A percentile compares a stretch with the other conserved stretches of the same genome.
phyloP scores from a whole-genome alignment of 2,329 filamentous ascomycete species.

The Exophiala sp. region DNA sequence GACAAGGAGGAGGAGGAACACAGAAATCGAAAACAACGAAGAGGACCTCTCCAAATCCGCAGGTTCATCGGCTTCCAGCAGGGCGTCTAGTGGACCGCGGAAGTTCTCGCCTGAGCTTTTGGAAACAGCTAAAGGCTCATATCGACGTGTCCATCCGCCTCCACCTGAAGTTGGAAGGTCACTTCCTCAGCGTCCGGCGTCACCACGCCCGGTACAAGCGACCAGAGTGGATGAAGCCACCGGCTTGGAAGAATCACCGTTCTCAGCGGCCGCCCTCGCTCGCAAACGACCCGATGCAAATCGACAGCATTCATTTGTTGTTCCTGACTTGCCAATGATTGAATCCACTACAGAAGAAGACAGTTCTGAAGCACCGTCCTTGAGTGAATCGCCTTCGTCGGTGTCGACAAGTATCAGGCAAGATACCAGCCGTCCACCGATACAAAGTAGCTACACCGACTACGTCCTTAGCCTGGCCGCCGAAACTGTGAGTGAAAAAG shows the following conservation, averaged over 20 bases:
- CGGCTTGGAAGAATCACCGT: slow-evolving; percentile 37
- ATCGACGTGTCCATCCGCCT: slow-evolving; percentile 44
- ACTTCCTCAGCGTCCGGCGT: slow-evolving; percentile 3
- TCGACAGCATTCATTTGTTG: slow-evolving; percentile 52
- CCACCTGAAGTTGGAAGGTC: slow-evolving; percentile 6
- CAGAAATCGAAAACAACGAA: slow-evolving; percentile 12
- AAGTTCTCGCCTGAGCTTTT: slow-evolving; percentile 73
- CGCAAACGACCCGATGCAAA: slow-evolving; percentile 33
- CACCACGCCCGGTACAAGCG: slow-evolving; percentile 3
- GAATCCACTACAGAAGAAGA: slow-evolving; percentile 53
- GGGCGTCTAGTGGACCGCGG: slow-evolving; percentile 30
- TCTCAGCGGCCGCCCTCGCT: slow-evolving; percentile 41
- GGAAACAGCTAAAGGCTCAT: slow-evolving; percentile 68
- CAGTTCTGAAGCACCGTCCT: slow-evolving; percentile 43
- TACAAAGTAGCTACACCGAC: slow-evolving; percentile 62
- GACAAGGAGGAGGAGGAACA: slow-evolving; percentile 11
- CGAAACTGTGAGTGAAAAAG: slow-evolving; percentile 65
- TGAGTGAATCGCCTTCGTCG: slow-evolving; percentile 37
- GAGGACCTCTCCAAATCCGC: slow-evolving; percentile 12
- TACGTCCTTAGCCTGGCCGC: slow-evolving; percentile 76
- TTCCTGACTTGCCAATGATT: slow-evolving; percentile 57
- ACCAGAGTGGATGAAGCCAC: slow-evolving; percentile 20
- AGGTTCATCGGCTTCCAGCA: slow-evolving; percentile 15
- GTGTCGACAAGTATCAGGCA: slow-evolving; percentile 35
- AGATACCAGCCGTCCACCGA: slow-evolving; percentile 32